phyloP scores from a whole-genome alignment of 192 early-diverging fungal species.

The Radiomyces spectabilis region DNA sequence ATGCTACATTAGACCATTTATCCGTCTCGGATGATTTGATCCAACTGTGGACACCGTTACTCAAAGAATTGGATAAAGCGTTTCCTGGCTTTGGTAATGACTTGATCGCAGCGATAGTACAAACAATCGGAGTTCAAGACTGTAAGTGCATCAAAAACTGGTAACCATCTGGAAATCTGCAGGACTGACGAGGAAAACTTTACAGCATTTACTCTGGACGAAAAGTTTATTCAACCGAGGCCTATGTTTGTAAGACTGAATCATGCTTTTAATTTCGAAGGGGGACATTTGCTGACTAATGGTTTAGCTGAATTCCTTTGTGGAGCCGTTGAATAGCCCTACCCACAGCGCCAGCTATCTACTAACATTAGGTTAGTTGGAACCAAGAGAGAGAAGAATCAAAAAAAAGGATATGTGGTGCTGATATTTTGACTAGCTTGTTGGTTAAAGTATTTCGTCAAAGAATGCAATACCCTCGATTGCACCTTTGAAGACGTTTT shows the following conservation, averaged over 20 bases:
- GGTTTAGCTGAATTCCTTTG: too few species aligned
- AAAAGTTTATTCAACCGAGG: too few species aligned
- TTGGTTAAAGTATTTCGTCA: constrained; percentile 48
- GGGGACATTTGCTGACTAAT: too few species aligned
- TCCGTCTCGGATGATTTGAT: constrained; percentile 29
- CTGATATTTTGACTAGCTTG: constrained; percentile 22
- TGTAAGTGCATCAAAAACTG: not conserved
- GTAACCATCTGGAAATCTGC: not conserved
- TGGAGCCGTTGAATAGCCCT: constrained; percentile 27
- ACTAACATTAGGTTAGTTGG: constrained; percentile 33
- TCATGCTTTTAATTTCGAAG: constrained; percentile 12
- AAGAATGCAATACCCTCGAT: constrained; percentile 16
- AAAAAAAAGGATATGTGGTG: not conserved
- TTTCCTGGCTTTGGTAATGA: constrained; percentile 23
- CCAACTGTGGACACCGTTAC: constrained; percentile 30
- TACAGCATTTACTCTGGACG: too few species aligned
- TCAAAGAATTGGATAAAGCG: constrained; percentile 30
- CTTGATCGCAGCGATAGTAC: constrained; percentile 20
- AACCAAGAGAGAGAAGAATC: not conserved
- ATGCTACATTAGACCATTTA: constrained; percentile 23
- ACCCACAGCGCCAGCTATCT: constrained; percentile 32
- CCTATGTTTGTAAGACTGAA: too few species aligned
- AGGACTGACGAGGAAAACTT: constrained; percentile 9
- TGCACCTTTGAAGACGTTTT: constrained; percentile 11
- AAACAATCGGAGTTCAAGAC: constrained; percentile 8